Evolutionary conservation across 805 yeast genomes (phyloP), one percentile per base, ranked within the genome.

Genomic region (Sporopachydermia lactativora): DNA sequence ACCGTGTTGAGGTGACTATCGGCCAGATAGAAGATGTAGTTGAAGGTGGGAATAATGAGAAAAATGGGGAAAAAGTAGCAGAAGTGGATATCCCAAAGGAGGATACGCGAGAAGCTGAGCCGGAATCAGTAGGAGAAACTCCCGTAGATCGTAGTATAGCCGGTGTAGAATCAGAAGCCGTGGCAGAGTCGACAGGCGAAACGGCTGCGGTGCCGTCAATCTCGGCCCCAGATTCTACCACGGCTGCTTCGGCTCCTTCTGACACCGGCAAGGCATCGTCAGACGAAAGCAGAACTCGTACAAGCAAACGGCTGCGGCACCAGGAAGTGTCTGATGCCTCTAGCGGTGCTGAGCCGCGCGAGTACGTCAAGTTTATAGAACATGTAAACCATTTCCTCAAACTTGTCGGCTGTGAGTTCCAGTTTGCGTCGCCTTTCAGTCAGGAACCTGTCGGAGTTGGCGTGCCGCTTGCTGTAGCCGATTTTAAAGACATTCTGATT

Each of bases 121-220:
- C 3, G 46, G n/a, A n/a, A n/a, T n/a, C n/a, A n/a, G n/a, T n/a
- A n/a, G 50, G 65, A 3, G 71, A 60, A 47, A 52, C 61, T 19
- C 52, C 65, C 19, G 84, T 78, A 47, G 68, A 72, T 0, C 78
- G 80, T 47, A 48, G 60, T 11, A 61, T 72, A 18, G 60, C 72
- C 0, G 73, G 69, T 28, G 60, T 57, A 2, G 66, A 77, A 0
- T 56, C 76, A 2, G 77, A 72, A 34, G 52, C 55, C 5, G 53
- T 77, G 13, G 8, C 31, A 8, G 31, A 24, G 13, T 8, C 13
- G 8, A 24, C 31, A 8, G 31, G 13, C 31, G n/a, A 24, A 8
- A 24, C 31, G 8, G 31, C 8, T 8, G n/a, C 8, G 8, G 31
- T n/a, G 8, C 8, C 31, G 8, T 8, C 8, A 8, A 24, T 24